Base-by-base conservation (phyloP, 2,329 filamentous ascomycete species). In the Graphium sp. region DNA sequence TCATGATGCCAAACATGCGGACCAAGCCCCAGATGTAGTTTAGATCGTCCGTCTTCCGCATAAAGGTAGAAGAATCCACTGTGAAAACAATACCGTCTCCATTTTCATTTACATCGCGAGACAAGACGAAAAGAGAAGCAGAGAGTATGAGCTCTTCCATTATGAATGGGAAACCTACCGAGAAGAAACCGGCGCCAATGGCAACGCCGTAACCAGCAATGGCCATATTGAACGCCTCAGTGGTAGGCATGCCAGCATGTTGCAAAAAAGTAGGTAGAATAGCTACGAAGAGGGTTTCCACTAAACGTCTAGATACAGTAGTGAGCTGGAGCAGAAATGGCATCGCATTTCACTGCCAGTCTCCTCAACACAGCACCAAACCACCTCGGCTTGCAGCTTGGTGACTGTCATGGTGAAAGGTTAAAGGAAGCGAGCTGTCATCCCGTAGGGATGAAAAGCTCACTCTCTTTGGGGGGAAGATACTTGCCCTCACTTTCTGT, bases 191-290 rank as follows among this genome's bases (percentile, higher is more conserved):
- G 2, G 51, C 53, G 4, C 50, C 34, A 21, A 55, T 47, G 12
- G 47, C 52, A 26, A 57, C 41, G 8, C 42, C 44, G 18, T 47
- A 48, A 12, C 43, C 41, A 2, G 44, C 52, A 17, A 58, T 41
- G 2, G 43, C 32, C 18, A 47, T 39, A 22, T 39, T 41, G 34
- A 45, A 48, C 2, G 44, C 36, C 18, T 41, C 34, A 6, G 26
- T 32, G 2, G 32, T 34, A 6, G 40, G 33, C 4, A 52, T 36
- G 4, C 48, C 45, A 21, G 43, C 47, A 32, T 44, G 49, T 25
- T 46, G 34, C 23, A 47, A 43, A 32, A n/a, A 52, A 41, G 26
- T 41, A 41, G 11, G 37, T 33, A 9, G 35, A 33, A 27, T 44
- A 49, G 8, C 37, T 42, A 14, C 45, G 42, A 5, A 51, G 37